A percentile compares a stretch with the other conserved stretches of the same genome.
Conservation (phyloP, 208 protist genomes). For the Sergeia podlipaevii region DNA sequence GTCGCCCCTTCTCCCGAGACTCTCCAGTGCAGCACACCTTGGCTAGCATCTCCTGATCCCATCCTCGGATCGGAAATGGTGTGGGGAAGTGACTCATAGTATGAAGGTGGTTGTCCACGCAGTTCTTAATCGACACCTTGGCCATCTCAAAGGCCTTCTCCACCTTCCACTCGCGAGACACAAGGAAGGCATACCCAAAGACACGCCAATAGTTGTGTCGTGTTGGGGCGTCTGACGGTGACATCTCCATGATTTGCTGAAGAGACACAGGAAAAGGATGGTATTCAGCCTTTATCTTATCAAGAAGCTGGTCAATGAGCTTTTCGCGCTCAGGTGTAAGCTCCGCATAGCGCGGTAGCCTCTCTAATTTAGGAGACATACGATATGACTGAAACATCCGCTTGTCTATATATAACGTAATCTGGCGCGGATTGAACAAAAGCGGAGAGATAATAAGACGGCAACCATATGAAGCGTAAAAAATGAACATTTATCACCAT, state of each 20-base stretch:
- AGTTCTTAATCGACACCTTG: constrained; percentile 22
- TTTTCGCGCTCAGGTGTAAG: constrained; percentile 45
- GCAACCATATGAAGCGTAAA: too few relatives aligned
- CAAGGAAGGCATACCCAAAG: constrained; percentile 53
- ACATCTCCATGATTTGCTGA: constrained; percentile 11
- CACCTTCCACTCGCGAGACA: constrained; percentile 54
- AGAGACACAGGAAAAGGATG: constrained; percentile 17
- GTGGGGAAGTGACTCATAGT: constrained; percentile 30
- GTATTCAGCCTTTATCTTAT: constrained; percentile 16
- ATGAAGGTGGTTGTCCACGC: constrained; percentile 25
- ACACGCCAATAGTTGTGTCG: constrained; percentile 34
- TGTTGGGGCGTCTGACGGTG: constrained; percentile 21
- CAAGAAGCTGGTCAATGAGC: constrained; percentile 48
- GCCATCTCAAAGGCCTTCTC: constrained; percentile 58
- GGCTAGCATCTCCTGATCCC: constrained; percentile 26
- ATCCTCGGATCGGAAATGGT: constrained; percentile 53
- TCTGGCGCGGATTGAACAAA: too few relatives aligned
- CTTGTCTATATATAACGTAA: too few relatives aligned
- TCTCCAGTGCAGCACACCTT: background rate
- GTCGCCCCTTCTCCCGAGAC: constrained; percentile 7
- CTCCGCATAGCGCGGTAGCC: constrained; percentile 22
- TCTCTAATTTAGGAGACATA: background rate
- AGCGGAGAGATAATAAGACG: too few relatives aligned
- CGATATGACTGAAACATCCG: too few relatives aligned
- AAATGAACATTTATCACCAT: too few relatives aligned